phyloP scores from a whole-genome alignment of 23 red algal genomes.

The Gracilaria vermiculophylla region DNA sequence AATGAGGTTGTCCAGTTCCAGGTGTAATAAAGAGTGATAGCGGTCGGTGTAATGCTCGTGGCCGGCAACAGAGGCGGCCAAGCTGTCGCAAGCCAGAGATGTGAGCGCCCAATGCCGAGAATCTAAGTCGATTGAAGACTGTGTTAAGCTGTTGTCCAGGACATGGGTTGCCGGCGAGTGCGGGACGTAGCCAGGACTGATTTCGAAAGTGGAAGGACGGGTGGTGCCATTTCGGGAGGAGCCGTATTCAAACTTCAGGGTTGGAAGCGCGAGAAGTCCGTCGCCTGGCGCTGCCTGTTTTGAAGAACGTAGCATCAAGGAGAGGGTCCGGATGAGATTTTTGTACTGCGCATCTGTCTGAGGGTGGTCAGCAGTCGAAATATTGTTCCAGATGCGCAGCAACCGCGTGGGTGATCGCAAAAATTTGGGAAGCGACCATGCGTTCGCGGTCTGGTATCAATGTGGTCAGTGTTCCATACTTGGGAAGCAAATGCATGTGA shows the following conservation, averaged over 20 bases:
- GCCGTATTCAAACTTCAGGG: slow-evolving; percentile 31
- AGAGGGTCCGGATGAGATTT: slow-evolving; percentile 9
- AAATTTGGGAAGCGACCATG: not conserved
- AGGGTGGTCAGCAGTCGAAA: slow-evolving; percentile 5
- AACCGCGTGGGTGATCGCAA: not conserved
- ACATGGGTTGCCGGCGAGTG: not conserved
- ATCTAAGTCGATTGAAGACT: no score
- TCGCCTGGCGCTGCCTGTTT: no score
- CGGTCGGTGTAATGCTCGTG: no score
- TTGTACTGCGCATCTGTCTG: slow-evolving; percentile 41
- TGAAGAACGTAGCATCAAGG: slow-evolving; percentile 1
- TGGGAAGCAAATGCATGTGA: not conserved
- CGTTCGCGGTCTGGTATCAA: not conserved
- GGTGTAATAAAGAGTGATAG: no score
- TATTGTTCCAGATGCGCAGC: not conserved
- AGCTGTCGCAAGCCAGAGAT: no score
- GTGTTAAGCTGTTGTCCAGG: no score
- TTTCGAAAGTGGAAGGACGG: not conserved
- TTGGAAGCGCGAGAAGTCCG: not conserved
- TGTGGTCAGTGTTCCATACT: not conserved
- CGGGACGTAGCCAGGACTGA: not conserved
- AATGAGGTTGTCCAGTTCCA: no score
- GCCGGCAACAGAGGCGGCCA: no score
- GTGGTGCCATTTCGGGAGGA: not conserved
- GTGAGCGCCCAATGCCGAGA: no score